phyloP scores from a whole-genome alignment of 805 yeast species.

The Zygoascus flipseniorum region DNA sequence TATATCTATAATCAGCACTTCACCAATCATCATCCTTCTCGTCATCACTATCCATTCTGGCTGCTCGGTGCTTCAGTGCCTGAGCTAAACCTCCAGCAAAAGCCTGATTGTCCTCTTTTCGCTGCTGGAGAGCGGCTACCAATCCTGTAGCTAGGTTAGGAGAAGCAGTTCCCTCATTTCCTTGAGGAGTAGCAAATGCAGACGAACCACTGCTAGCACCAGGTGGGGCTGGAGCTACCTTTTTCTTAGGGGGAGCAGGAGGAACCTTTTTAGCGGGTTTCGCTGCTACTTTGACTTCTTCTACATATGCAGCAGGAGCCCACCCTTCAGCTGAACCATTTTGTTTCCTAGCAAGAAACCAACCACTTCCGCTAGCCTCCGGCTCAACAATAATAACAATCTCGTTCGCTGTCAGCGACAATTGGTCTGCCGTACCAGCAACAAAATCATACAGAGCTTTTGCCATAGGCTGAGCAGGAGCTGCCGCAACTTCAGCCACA shows the following conservation, averaged over 20 bases:
- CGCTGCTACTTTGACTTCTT: conserved; percentile 21
- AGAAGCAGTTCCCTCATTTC: conserved; percentile 18
- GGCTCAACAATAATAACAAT: conserved; percentile 62
- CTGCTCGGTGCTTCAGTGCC: conserved; percentile 65
- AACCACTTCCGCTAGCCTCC: conserved; percentile 61
- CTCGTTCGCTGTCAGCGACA: conserved; percentile 71
- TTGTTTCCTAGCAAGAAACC: conserved; percentile 82
- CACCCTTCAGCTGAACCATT: conserved; percentile 84
- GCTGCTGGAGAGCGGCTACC: conserved; percentile 61
- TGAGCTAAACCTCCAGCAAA: conserved; percentile 85
- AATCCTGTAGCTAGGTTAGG: conserved; percentile 43
- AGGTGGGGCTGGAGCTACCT: conserved; percentile 23
- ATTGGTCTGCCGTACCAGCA: conserved; percentile 77
- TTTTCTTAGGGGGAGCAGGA: conserved; percentile 21
- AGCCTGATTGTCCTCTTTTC: conserved; percentile 48
- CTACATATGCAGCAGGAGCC: conserved; percentile 93
- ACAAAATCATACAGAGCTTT: conserved; percentile 83
- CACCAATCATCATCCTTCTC: conserved; percentile 33
- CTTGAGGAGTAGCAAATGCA: conserved; percentile 11
- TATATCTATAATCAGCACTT: neutral
- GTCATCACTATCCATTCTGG: conserved; percentile 56
- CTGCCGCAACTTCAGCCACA: conserved; percentile 51
- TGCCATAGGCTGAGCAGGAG: conserved; percentile 63
- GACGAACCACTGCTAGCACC: conserved; percentile 6
- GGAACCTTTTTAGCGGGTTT: conserved; percentile 18